phyloP scores from a whole-genome alignment of 1,139 yeast species.

The Sugiyamaella novakii region DNA sequence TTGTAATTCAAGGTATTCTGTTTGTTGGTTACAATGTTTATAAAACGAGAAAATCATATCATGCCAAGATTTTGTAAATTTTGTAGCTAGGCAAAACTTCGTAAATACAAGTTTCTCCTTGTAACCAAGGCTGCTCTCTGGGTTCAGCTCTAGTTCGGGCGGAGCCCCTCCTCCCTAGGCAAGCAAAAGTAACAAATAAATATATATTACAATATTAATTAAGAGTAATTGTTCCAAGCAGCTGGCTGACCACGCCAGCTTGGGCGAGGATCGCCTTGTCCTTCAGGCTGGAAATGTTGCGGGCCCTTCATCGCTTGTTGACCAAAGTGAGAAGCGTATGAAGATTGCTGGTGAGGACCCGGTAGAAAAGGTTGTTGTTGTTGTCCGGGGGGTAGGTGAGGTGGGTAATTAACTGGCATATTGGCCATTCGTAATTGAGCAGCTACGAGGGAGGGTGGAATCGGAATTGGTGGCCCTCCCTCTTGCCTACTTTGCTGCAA shows the following conservation, averaged over 20 bases:
- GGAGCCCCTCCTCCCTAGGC: not conserved
- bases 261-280: slow-evolving; percentile 5
- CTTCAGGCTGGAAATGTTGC: slow-evolving; percentile 2
- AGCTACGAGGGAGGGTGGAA: slow-evolving; percentile 6
- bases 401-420: slow-evolving; percentile 1
- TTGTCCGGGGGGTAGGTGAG: slow-evolving; percentile 13
- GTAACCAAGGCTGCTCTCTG: no score
- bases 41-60: slow-evolving; percentile 36
- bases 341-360: slow-evolving; percentile 1
- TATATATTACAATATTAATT: not conserved
- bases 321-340: not conserved
- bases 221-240: slow-evolving; percentile 31
- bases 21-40: slow-evolving; percentile 37
- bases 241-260: slow-evolving; percentile 33
- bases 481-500: slow-evolving; percentile 7
- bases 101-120: no score
- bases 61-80: slow-evolving; percentile 38
- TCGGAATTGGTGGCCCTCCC: slow-evolving; percentile 7
- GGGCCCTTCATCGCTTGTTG: slow-evolving; percentile 4
- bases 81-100: no score
- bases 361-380: slow-evolving; percentile 10
- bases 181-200: slow-evolving; percentile 1
- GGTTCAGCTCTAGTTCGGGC: no score
- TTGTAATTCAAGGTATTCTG: slow-evolving; percentile 37
- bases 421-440: slow-evolving; percentile 11